Evolutionary conservation across 352 stramenopile genomes (phyloP), one percentile per base, ranked within the genome.

Genomic region (Phytophthora agathidicida): DNA sequence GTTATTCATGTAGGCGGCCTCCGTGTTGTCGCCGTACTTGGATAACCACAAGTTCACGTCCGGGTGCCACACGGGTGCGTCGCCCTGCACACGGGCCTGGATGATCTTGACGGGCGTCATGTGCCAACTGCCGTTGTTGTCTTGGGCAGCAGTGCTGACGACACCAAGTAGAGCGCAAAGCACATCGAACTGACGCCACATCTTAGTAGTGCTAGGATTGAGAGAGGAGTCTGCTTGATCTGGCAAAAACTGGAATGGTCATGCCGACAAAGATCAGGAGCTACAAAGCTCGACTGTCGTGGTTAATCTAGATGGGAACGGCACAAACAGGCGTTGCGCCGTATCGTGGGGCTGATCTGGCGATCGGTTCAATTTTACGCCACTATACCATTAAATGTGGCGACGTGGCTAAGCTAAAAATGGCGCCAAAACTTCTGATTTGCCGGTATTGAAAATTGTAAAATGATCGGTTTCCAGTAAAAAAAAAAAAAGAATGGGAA

Each of bases 51-150:
- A 35, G 14, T 74, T 53, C 10, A 48, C 55, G 9, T 57, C 54
- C 14, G 52, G 32, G 48, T 86, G 57, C 66, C 63, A 87, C 13
- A 69, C 57, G 0, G 80, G 80, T 3, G 58, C 51, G 23, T 79
- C 63, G 16, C 73, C 75, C 56, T 89, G 68, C 6, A 90, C 76
- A 16, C 83, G 83, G 11, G 78, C 80, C 23, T 90, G 77, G 27
- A 91, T 69, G 10, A 71, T 61, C 10, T 43, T 71, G 10, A 93
- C 71, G 17, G 66, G 37, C 30, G 64, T 73, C 71, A 90, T 88
- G 41, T 68, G 43, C 68, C 74, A 89, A 23, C 33, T 45, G 24
- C 37, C 43, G 41, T 9, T 66, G 36, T 11, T 49, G 23, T 19
- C 24, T 30, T 49, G 27, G 28, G 22, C 35, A 17, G 60, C 41